Evolutionary conservation across 2,329 filamentous ascomycete genomes (phyloP), one percentile per base, ranked within the genome.

Genomic region (Colletotrichum sojae): DNA sequence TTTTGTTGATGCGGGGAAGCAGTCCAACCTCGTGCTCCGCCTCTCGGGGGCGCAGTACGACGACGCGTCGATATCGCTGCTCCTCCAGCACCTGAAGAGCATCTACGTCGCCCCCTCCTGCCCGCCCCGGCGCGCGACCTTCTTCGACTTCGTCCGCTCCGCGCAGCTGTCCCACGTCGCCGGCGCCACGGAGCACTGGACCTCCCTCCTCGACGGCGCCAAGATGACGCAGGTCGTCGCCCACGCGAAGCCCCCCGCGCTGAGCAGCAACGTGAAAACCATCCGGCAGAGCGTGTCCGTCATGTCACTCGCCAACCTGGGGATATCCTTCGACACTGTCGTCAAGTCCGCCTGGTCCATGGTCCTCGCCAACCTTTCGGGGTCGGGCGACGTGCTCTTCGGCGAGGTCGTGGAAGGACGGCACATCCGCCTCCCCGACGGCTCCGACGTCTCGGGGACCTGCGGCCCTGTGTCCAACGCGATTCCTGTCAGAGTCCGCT

Each of bases 311-410:
- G 73, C 79, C 8, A 82, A 81, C 43, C 77, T 85, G 4, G 83
- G 82, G 9, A 81, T 88, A 67, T 79, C 81, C 0, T 85, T 86
- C 45, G 84, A 87, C 67, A 84, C 85, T 0, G 81, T 90, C 3
- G 79, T 90, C 40, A 89, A 88, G 74, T 83, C 86, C 0, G 87
- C 87, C 0, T 90, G 88, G 87, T 84, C 86, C 1, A 83, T 87
- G 68, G 83, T 86, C 0, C 81, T 90, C 6, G 84, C 86, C 0
- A 85, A 82, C 25, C 76, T 89, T 10, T 83, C 85, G 0, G 83
- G 80, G 0, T 79, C 76, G 0, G 77, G 82, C 6, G 88, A 90
- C 49, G 82, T 90, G 6, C 81, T 89, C 4, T 90, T 90, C 64
- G 88, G 88, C 8, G 84, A 89, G 72, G 76, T 85, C 3, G 78